Conservation (phyloP, 2,329 filamentous ascomycete species). For the Tolypocladium sp. region DNA sequence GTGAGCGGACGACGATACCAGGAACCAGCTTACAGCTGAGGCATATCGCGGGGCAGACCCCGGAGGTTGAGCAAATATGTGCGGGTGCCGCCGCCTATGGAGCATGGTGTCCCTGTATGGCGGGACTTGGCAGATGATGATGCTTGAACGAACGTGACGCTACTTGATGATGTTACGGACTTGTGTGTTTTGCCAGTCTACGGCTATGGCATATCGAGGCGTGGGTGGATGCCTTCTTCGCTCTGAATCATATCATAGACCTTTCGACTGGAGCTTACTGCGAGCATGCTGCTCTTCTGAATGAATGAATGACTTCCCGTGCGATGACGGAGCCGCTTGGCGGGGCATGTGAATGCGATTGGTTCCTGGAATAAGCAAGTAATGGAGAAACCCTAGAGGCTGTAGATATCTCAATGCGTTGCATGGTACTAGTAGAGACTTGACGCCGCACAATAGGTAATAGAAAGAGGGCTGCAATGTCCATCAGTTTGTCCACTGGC, state of each 20-base stretch:
- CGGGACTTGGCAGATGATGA: neutral
- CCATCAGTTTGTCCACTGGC: neutral
- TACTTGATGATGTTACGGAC: neutral
- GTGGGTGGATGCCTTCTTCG: neutral
- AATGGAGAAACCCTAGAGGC: too few relatives aligned
- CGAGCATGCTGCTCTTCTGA: neutral
- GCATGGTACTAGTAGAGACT: too few relatives aligned
- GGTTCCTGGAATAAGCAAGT: too few relatives aligned
- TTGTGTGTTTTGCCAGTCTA: neutral
- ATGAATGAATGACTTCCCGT: neutral
- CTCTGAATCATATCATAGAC: neutral
- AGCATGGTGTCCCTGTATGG: neutral
- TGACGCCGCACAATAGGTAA: neutral
- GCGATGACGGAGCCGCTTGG: neutral
- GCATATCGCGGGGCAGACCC: neutral
- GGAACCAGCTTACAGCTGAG: constrained; percentile 21
- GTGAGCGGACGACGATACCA: constrained; percentile 28
- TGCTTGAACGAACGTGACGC: neutral
- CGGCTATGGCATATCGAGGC: neutral
- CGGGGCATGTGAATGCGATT: neutral
- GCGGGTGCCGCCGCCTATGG: neutral
- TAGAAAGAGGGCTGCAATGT: neutral
- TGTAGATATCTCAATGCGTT: too few relatives aligned
- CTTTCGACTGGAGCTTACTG: too few relatives aligned
- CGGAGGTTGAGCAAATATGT: neutral